Percentiles rank a stretch among this genome's conserved stretches.
Evolutionary conservation across 2,329 filamentous ascomycete genomes (phyloP).

Genomic region (Arthrobotrys entomopaga): DNA sequence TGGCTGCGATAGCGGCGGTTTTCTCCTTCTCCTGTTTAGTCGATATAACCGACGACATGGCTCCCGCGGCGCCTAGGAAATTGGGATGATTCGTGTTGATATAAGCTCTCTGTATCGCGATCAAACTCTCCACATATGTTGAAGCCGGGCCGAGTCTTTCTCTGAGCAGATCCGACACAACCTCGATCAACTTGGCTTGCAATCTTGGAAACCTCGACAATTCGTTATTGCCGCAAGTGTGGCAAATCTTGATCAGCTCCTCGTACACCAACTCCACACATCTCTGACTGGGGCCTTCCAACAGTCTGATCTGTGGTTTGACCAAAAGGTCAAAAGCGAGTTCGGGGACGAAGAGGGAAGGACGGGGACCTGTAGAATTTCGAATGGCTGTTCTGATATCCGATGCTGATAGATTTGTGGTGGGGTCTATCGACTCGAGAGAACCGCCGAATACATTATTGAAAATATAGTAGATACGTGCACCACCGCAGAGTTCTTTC

Average conservation of each 20-base stretch:
- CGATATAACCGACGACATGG: slow-evolving; percentile 95
- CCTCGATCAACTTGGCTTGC: slow-evolving; percentile 96
- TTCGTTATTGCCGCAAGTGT: slow-evolving; percentile 96
- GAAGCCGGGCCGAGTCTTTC: slow-evolving; percentile 91
- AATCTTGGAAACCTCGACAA: slow-evolving; percentile 89
- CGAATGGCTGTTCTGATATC: slow-evolving; percentile 97
- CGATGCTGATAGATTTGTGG: slow-evolving; percentile 89
- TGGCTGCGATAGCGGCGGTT: slow-evolving; percentile 78
- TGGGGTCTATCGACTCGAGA: slow-evolving; percentile 94
- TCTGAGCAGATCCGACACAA: slow-evolving; percentile 92
- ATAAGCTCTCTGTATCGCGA: slow-evolving; percentile 96
- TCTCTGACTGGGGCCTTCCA: slow-evolving; percentile 92
- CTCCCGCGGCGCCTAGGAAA: slow-evolving; percentile 93
- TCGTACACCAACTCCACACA: slow-evolving; percentile 99
- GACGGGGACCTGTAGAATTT: slow-evolving; percentile 94
- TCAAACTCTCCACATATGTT: slow-evolving; percentile 92
- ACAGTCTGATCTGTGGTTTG: slow-evolving; percentile 96
- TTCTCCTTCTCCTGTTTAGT: slow-evolving; percentile 95
- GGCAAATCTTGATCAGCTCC: slow-evolving; percentile 98
- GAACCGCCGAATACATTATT: slow-evolving; percentile 98
- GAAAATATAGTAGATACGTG: slow-evolving; percentile 98
- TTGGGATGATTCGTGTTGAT: slow-evolving; percentile 99
- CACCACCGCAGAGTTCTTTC: slow-evolving; percentile 94
- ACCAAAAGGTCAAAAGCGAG: slow-evolving; percentile 97
- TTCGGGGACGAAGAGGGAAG: slow-evolving; percentile 95